Evolutionary conservation across 164 flowering plant species (phyloP).

Genomic region (Pachysandra terminalis): DNA sequence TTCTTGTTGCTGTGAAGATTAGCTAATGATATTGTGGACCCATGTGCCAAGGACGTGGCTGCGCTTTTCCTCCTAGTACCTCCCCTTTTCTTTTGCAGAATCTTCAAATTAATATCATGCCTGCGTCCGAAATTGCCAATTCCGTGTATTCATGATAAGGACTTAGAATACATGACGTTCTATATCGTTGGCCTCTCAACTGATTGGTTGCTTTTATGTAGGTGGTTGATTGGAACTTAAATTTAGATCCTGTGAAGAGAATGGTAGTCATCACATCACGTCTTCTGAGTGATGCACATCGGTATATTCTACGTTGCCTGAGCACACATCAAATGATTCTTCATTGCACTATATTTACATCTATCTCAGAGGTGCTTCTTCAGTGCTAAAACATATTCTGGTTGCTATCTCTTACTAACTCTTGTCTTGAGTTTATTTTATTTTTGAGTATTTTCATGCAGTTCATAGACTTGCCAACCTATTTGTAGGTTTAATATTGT

Average conservation of each 20-base stretch:
- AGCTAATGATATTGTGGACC: no score
- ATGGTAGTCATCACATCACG: slow-evolving; percentile 77
- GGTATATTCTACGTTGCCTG: slow-evolving; percentile 83
- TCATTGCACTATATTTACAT: slow-evolving; percentile 64
- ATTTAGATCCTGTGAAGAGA: slow-evolving; percentile 42
- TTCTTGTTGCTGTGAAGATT: no score
- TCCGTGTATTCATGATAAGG: background rate
- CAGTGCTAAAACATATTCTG: background rate
- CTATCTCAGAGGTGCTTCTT: slow-evolving; percentile 85
- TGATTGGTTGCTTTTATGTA: slow-evolving; percentile 22
- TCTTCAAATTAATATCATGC: background rate
- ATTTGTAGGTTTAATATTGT: background rate
- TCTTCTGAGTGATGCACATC: slow-evolving; percentile 88
- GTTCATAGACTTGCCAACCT: background rate
- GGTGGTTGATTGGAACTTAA: slow-evolving; percentile 67
- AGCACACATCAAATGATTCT: slow-evolving; percentile 55
- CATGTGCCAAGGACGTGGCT: no score
- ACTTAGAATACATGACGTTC: background rate
- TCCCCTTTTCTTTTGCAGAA: no score
- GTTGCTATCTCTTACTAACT: background rate
- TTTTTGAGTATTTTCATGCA: background rate
- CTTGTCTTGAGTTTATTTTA: slow-evolving; percentile 1
- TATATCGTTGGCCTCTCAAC: background rate
- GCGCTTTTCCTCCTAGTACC: no score
- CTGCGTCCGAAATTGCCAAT: background rate